These are phyloP conservation scores for Ganoderma sinense DNA, from an alignment of 1,284 basidiomycete genomes.

Conservation along the genomic window DNA sequence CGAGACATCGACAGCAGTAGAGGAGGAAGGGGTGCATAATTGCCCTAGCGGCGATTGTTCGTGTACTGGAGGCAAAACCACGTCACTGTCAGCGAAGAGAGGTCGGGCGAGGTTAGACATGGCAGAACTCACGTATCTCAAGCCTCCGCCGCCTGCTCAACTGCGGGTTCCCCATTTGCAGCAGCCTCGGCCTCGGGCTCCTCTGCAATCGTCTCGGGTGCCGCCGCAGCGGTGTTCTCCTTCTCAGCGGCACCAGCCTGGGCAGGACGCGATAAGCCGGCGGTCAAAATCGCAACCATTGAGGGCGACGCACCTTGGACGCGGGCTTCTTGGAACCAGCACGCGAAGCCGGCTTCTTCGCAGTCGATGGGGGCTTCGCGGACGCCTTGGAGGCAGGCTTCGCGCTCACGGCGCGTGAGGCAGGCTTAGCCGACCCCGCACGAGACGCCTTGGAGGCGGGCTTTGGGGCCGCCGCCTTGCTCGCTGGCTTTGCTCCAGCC, in stretches of 20 bases:
- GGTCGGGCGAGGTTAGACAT: background rate
- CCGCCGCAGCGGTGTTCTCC: constrained; percentile 35
- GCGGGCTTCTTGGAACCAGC: constrained; percentile 43
- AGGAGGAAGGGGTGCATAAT: constrained; percentile 23
- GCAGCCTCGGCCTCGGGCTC: constrained; percentile 45
- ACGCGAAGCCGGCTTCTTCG: constrained; percentile 44
- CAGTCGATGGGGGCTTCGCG: constrained; percentile 41
- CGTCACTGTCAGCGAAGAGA: constrained; percentile 14
- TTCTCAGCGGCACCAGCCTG: constrained; percentile 36
- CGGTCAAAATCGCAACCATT: background rate
- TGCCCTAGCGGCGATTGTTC: constrained; percentile 16
- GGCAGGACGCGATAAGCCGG: constrained; percentile 17
- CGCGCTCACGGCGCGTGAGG: constrained; percentile 35
- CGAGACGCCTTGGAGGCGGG: constrained; percentile 41
- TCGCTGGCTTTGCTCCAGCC: constrained; percentile 33
- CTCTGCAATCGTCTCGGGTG: constrained; percentile 43
- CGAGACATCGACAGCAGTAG: constrained; percentile 29
- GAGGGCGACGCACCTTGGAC: constrained; percentile 28
- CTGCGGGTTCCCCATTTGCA: constrained; percentile 31
- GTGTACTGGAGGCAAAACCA: constrained; percentile 16
- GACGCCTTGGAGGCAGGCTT: constrained; percentile 41
- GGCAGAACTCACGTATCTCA: constrained; percentile 28
- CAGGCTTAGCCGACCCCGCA: constrained; percentile 39
- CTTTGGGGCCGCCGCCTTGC: constrained; percentile 40
- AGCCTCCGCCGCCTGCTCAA: constrained; percentile 25